Evolutionary conservation across 2,329 filamentous ascomycete genomes (phyloP).

Genomic region (Penicillium decumbens): DNA sequence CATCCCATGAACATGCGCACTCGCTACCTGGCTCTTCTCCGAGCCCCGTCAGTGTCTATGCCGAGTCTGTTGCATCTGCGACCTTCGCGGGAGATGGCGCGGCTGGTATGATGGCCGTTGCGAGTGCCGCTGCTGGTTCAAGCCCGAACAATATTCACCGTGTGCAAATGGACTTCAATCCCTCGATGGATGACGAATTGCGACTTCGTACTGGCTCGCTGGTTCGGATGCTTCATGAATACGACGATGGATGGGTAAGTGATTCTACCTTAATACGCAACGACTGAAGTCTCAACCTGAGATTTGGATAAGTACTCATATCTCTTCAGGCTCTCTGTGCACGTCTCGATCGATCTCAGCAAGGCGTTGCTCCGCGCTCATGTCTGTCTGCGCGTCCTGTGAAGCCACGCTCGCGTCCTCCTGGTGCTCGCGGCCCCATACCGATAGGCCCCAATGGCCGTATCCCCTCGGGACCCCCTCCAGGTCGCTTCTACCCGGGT

Average conservation of each 20-base stretch:
- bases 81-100: constrained; percentile 9
- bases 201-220: constrained; percentile 75
- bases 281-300: no score
- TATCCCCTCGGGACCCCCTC: constrained; percentile 28
- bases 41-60: constrained; percentile 25
- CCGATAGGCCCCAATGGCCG: constrained; percentile 34
- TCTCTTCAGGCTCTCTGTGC: constrained; percentile 73
- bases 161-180: constrained; percentile 89
- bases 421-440: constrained; percentile 31
- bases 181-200: constrained; percentile 88
- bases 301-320: constrained; percentile 13
- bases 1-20: constrained; percentile 19
- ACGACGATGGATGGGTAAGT: constrained; percentile 96
- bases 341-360: constrained; percentile 79
- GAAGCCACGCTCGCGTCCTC: constrained; percentile 64
- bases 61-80: constrained; percentile 18
- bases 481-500: constrained; percentile 34
- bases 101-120: constrained; percentile 9
- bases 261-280: not conserved
- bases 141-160: constrained; percentile 71
- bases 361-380: constrained; percentile 89
- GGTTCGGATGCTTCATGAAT: constrained; percentile 86
- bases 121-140: constrained; percentile 31
- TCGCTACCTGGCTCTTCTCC: constrained; percentile 22
- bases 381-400: constrained; percentile 89